A percentile compares a stretch with the other conserved stretches of the same genome.
These are phyloP conservation scores for Polyporus arcularius DNA, from an alignment of 768 basidiomycete genomes.

Conservation along the genomic window DNA sequence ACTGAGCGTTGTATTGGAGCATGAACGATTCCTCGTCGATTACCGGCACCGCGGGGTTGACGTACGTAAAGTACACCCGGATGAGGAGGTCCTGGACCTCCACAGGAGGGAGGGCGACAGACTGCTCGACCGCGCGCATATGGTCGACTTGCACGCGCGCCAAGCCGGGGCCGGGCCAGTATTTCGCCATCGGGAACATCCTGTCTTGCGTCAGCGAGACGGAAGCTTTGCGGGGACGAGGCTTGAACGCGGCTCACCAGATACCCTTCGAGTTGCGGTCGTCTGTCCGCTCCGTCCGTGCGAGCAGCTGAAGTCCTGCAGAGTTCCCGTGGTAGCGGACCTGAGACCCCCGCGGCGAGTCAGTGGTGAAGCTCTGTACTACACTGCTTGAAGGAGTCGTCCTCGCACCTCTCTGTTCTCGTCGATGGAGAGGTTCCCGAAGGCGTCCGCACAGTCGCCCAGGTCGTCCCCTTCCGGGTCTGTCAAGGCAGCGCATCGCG, in stretches of 20 bases:
- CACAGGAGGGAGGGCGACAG: slow-evolving; percentile 58
- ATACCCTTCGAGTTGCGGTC: slow-evolving; percentile 55
- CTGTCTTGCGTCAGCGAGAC: slow-evolving; percentile 5
- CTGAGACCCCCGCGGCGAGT: slow-evolving; percentile 34
- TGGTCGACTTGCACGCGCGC: slow-evolving; percentile 5
- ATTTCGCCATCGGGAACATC: slow-evolving; percentile 63
- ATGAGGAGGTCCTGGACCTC: slow-evolving; percentile 71
- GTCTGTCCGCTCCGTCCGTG: slow-evolving; percentile 64
- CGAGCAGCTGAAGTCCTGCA: slow-evolving; percentile 73
- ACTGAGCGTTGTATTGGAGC: slow-evolving; percentile 45
- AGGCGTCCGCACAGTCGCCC: slow-evolving; percentile 50
- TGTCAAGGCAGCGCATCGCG: background rate
- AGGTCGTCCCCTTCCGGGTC: slow-evolving; percentile 23
- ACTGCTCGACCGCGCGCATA: slow-evolving; percentile 16
- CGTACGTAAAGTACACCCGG: slow-evolving; percentile 77
- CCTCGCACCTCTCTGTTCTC: slow-evolving; percentile 67
- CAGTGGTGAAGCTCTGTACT: slow-evolving; percentile 5
- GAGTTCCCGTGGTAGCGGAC: slow-evolving; percentile 82
- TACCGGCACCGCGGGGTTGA: slow-evolving; percentile 81
- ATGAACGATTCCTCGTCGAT: slow-evolving; percentile 71
- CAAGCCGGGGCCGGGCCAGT: slow-evolving; percentile 63
- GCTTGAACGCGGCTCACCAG: slow-evolving; percentile 17
- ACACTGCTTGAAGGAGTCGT: background rate
- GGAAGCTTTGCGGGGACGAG: background rate
- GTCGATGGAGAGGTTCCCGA: slow-evolving; percentile 74